phyloP scores from a whole-genome alignment of 148 eudicot genomes.

The Rhododendron simsii region DNA sequence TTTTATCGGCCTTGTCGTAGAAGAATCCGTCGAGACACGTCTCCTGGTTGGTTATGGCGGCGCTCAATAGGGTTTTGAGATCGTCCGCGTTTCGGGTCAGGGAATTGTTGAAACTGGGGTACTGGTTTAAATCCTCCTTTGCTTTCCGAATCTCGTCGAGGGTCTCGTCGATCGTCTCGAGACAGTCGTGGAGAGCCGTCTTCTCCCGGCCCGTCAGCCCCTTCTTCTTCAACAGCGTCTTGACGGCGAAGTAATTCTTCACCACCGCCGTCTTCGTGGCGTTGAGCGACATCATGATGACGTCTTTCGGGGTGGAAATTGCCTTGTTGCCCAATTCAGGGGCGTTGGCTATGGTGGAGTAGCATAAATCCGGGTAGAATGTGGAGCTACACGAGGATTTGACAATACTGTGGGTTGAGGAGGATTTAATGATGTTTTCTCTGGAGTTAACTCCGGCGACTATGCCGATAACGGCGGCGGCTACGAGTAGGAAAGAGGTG shows the following conservation, averaged over 20 bases:
- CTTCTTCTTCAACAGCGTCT: constrained; percentile 21
- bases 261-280: constrained; percentile 38
- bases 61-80: constrained; percentile 54
- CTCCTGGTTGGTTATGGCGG: constrained; percentile 83
- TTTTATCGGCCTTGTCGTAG: constrained; percentile 41
- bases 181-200: constrained; percentile 64
- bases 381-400: constrained; percentile 57
- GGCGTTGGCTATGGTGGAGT: constrained; percentile 35
- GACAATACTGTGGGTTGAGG: constrained; percentile 38
- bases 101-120: constrained; percentile 28
- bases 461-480: constrained; percentile 32
- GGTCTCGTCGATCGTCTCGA: constrained; percentile 56
- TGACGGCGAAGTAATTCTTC: constrained; percentile 32
- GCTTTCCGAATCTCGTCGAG: constrained; percentile 53
- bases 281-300: constrained; percentile 44
- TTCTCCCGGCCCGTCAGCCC: constrained; percentile 42
- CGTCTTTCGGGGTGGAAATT: constrained; percentile 37
- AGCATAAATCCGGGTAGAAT: constrained; percentile 62
- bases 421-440: constrained; percentile 5
- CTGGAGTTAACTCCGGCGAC: constrained; percentile 29
- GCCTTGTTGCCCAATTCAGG: constrained; percentile 28
- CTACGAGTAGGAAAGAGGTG: constrained; percentile 34
- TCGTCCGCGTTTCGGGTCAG: constrained; percentile 48
- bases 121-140: constrained; percentile 36
- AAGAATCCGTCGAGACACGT: constrained; percentile 79